phyloP scores from a whole-genome alignment of 257 asterid species.

The Pogostemon cablin region DNA sequence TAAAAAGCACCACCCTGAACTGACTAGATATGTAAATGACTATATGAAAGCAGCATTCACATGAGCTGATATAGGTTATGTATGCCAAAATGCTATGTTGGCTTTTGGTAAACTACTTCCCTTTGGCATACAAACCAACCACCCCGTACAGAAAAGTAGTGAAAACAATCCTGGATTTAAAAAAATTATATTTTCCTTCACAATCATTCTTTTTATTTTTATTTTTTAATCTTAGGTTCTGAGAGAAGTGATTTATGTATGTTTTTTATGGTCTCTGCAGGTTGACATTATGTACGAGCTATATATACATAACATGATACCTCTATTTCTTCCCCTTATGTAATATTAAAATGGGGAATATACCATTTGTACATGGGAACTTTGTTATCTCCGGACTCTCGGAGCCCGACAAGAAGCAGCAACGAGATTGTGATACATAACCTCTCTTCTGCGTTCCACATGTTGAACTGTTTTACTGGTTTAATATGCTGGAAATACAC shows the following conservation, averaged over 20 bases:
- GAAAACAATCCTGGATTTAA: no score
- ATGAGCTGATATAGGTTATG: background rate
- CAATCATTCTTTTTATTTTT: background rate
- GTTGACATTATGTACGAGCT: constrained; percentile 10
- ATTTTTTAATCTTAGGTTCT: background rate
- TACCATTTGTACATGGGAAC: background rate
- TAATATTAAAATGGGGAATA: constrained; percentile 29
- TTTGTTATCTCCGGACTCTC: background rate
- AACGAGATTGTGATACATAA: constrained; percentile 14
- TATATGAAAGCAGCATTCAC: background rate
- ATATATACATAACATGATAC: constrained; percentile 4
- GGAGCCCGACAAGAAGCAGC: background rate
- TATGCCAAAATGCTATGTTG: no score
- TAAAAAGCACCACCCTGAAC: background rate
- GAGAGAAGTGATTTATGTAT: background rate
- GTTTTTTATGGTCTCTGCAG: constrained; percentile 29
- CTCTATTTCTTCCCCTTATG: constrained; percentile 27
- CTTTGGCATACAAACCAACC: no score
- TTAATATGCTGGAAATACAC: background rate
- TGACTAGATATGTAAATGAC: background rate
- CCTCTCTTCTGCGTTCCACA: background rate
- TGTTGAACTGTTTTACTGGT: background rate
- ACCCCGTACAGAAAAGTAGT: no score
- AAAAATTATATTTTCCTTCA: no score
- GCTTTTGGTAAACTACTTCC: no score